These are phyloP conservation scores for Auricularia sp. DNA, from an alignment of 768 basidiomycete species.

Conservation along the genomic window DNA sequence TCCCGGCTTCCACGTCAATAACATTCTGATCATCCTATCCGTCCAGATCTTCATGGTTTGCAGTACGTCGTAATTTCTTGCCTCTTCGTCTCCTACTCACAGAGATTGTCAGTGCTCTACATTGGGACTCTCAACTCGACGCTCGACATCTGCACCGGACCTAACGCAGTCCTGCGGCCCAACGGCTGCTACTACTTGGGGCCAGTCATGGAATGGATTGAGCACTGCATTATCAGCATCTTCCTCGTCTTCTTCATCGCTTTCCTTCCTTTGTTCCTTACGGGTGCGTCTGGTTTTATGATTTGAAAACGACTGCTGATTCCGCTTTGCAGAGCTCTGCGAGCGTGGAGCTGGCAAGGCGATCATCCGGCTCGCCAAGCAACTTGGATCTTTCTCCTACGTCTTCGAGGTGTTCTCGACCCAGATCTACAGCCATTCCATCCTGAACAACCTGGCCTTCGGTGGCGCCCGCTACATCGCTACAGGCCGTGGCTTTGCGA, in stretches of 20 bases:
- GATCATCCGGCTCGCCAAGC: slow-evolving; percentile 85
- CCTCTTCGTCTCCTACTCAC: slow-evolving; percentile 1
- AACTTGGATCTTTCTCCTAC: slow-evolving; percentile 93
- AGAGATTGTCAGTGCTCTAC: slow-evolving; percentile 54
- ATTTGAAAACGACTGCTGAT: slow-evolving; percentile 6
- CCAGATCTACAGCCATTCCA: slow-evolving; percentile 95
- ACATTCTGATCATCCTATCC: slow-evolving; percentile 96
- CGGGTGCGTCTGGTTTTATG: slow-evolving; percentile 47
- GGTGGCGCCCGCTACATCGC: slow-evolving; percentile 99
- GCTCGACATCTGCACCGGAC: slow-evolving; percentile 71
- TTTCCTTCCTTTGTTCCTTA: slow-evolving; percentile 90
- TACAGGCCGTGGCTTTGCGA: slow-evolving; percentile 97
- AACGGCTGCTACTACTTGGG: slow-evolving; percentile 93
- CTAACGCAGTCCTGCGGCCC: slow-evolving; percentile 69
- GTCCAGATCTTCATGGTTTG: slow-evolving; percentile 97
- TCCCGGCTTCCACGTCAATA: slow-evolving; percentile 99
- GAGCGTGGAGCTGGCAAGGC: slow-evolving; percentile 96
- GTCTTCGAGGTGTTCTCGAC: slow-evolving; percentile 99
- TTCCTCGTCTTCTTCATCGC: slow-evolving; percentile 99
- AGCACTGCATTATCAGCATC: slow-evolving; percentile 91
- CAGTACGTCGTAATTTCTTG: slow-evolving; percentile 37
- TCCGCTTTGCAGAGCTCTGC: slow-evolving; percentile 58
- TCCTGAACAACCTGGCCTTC: slow-evolving; percentile 91
- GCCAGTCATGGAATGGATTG: slow-evolving; percentile 97
- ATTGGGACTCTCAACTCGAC: slow-evolving; percentile 95